Evolutionary conservation across 2,329 filamentous ascomycete genomes (phyloP).

Genomic region (Harringtonia lauricola): DNA sequence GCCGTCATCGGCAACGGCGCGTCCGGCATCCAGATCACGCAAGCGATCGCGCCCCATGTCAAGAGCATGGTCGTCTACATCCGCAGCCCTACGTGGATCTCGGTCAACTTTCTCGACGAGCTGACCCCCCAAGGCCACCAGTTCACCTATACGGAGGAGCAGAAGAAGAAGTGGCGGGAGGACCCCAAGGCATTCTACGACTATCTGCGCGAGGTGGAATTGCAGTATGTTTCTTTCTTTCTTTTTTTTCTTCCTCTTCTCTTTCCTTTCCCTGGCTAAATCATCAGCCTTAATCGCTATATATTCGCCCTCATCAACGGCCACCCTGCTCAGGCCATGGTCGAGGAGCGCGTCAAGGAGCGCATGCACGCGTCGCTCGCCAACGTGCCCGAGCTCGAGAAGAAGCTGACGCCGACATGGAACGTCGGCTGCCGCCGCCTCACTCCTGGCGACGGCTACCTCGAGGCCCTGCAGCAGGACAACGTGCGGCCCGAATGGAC

Average conservation of each 20-base stretch:
- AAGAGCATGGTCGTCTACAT: constrained; percentile 17
- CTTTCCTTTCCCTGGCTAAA: not conserved
- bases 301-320: constrained; percentile 23
- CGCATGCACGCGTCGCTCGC: constrained; percentile 20
- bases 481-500: constrained; percentile 31
- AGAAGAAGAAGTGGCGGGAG: not conserved
- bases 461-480: constrained; percentile 26
- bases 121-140: not conserved
- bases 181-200: not conserved
- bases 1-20: constrained; percentile 5
- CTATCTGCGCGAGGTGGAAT: not conserved
- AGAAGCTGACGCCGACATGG: constrained; percentile 31
- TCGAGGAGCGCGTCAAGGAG: constrained; percentile 24
- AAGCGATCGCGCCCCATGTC: not conserved
- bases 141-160: not conserved
- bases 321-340: constrained; percentile 17
- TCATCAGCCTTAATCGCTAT: constrained; percentile 20
- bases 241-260: too few species aligned
- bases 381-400: constrained; percentile 28
- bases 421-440: constrained; percentile 29
- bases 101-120: constrained; percentile 1
- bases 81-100: constrained; percentile 19
- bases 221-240: not conserved
- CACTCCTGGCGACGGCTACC: constrained; percentile 29
- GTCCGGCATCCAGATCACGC: constrained; percentile 8